Percentiles rank a stretch among this genome's conserved stretches.
These are phyloP conservation scores for Geosmithia morbida DNA, from an alignment of 2,329 filamentous ascomycete species.

Conservation along the genomic window DNA sequence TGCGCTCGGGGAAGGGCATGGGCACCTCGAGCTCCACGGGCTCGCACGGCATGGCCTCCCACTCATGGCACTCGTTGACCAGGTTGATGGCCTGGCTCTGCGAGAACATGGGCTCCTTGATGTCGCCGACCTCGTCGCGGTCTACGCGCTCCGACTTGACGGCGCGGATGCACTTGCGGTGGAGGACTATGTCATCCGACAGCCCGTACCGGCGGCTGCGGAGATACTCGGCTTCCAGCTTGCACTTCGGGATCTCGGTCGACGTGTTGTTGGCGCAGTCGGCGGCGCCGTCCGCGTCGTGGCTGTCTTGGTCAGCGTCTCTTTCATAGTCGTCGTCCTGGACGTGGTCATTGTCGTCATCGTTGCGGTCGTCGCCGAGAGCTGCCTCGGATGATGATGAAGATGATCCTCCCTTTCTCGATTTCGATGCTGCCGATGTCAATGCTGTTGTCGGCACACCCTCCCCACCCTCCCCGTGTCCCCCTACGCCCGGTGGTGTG, in stretches of 20 bases:
- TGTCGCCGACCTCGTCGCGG: slow-evolving; percentile 20
- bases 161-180: slow-evolving; percentile 27
- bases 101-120: slow-evolving; percentile 21
- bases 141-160: slow-evolving; percentile 15
- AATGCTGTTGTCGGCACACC: too few relatives aligned
- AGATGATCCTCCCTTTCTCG: too few relatives aligned
- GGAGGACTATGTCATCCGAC: slow-evolving; percentile 26
- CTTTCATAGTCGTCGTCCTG: neutral
- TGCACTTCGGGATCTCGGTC: slow-evolving; percentile 6
- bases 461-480: neutral
- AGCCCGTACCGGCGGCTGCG: slow-evolving; percentile 16
- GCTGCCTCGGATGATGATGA: too few relatives aligned
- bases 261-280: neutral
- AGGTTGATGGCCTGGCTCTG: slow-evolving; percentile 13
- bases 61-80: slow-evolving; percentile 10
- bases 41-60: slow-evolving; percentile 16
- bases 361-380: neutral
- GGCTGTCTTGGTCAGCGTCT: too few relatives aligned
- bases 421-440: too few relatives aligned
- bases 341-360: neutral
- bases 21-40: slow-evolving; percentile 32
- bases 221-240: slow-evolving; percentile 13
- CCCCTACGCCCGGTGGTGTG: neutral
- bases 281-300: neutral
- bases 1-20: slow-evolving; percentile 21